Base-by-base conservation (phyloP, 140 eudicot genomes). In the Stevia rebaudiana region DNA sequence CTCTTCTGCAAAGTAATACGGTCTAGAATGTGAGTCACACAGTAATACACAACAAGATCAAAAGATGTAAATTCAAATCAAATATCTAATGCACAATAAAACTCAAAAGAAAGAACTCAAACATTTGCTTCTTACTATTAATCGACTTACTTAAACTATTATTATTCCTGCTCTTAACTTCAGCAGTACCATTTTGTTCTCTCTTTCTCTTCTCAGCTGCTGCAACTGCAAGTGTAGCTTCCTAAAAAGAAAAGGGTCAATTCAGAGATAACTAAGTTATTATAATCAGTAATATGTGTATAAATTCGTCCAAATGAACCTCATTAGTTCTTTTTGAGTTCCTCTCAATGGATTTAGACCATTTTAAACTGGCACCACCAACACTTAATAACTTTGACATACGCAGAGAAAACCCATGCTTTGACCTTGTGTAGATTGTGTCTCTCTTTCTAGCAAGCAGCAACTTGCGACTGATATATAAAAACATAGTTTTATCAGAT, bases 311-410 rank as follows among this genome's bases (percentile, higher is more conserved):
- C 1, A 11, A 13, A 74, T 87, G 43, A 56, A 92, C 98, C 98
- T 85, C 84, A 63, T 84, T 82, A 76, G 85, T 94, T 76, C 80
- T 83, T 78, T 74, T 88, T 8, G 95, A 85, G 62, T 82, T 84
- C 67, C 42, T 83, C 48, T 92, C 98, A 42, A 88, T 80, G 57
- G 98, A 88, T 65, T 84, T 92, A 65, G 98, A 88, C 98, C 98
- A 92, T 74, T 92, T 92, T 61, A 92, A 79, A 83, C 94, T 76
- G 47, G 92, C 70, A 21, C 98, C 96, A 52, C 86, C 85, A 65
- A 92, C 84, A 79, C 98, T 80, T 54, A 85, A 35, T 41, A 92
- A 78, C 82, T 92, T 92, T 19, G 98, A 92, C 76, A 82, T 88
- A 57, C 84, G 81, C 2, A 92, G 89, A 51, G 98, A 87, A 66